Evolutionary conservation across 2,329 filamentous ascomycete species (phyloP).

Genomic region (Ascochyta rabiei): DNA sequence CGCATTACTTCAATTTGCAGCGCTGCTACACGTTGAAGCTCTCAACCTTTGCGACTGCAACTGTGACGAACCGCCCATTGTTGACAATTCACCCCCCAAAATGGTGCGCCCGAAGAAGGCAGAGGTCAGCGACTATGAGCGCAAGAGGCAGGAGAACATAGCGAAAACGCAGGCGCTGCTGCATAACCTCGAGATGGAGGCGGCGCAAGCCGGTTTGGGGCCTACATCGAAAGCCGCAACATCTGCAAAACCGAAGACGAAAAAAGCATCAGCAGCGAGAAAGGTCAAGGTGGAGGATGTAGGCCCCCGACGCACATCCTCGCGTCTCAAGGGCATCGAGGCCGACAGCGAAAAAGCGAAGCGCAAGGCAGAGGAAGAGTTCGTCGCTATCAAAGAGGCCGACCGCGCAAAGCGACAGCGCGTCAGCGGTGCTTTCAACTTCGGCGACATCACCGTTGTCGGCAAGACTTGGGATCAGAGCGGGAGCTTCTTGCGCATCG

Average conservation of each 20-base stretch:
- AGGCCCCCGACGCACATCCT: conserved; percentile 64
- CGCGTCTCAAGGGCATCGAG: conserved; percentile 65
- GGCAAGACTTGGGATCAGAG: conserved; percentile 76
- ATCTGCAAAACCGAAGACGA: conserved; percentile 53
- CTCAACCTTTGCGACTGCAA: not conserved
- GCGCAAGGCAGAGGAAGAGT: conserved; percentile 70
- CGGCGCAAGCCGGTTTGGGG: conserved; percentile 72
- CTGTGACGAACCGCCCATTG: too few relatives aligned
- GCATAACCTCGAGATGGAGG: conserved; percentile 73
- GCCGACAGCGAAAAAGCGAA: conserved; percentile 72
- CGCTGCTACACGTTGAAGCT: not conserved
- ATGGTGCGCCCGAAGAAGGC: conserved; percentile 52
- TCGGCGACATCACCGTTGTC: conserved; percentile 79
- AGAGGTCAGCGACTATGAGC: conserved; percentile 83
- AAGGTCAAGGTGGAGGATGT: conserved; percentile 65
- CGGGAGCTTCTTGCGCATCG: conserved; percentile 68
- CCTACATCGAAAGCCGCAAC: conserved; percentile 57
- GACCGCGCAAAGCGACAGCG: conserved; percentile 68
- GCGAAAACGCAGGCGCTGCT: conserved; percentile 83
- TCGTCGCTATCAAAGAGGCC: conserved; percentile 61
- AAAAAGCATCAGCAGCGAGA: conserved; percentile 49
- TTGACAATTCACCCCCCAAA: not conserved
- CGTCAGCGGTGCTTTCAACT: conserved; percentile 70
- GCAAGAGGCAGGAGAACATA: conserved; percentile 83
- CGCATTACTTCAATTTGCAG: not conserved